Percentiles rank a stretch among this genome's conserved stretches.
phyloP scores from a whole-genome alignment of 1,284 basidiomycete species.

The Farysia itapuensis region DNA sequence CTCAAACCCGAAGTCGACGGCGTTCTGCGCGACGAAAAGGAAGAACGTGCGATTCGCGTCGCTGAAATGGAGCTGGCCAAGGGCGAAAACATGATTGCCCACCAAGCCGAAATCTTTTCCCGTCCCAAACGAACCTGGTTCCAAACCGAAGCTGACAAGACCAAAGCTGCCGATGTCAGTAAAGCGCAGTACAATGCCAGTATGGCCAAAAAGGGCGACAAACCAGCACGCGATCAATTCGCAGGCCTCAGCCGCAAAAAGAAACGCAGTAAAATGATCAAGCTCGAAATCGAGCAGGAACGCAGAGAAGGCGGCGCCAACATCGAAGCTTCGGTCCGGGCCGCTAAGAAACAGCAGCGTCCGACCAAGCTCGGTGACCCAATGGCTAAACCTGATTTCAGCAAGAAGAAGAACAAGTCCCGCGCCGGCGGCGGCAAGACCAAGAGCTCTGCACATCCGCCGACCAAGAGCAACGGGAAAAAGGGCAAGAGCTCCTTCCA shows the following conservation, averaged over 20 bases:
- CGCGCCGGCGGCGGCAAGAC: constrained; percentile 5
- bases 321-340: constrained; percentile 45
- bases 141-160: constrained; percentile 82
- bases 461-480: neutral
- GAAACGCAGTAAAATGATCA: constrained; percentile 45
- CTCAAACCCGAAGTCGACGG: constrained; percentile 79
- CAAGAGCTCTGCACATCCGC: constrained; percentile 14
- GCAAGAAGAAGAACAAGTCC: constrained; percentile 2
- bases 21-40: constrained; percentile 87
- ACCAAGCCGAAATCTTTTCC: constrained; percentile 89
- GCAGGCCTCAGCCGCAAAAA: constrained; percentile 49
- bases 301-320: constrained; percentile 12
- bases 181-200: constrained; percentile 42
- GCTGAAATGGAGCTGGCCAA: constrained; percentile 97
- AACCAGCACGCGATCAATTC: constrained; percentile 21
- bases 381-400: constrained; percentile 8
- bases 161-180: constrained; percentile 53
- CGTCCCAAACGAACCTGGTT: constrained; percentile 97
- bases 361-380: constrained; percentile 50
- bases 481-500: constrained; percentile 1
- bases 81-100: constrained; percentile 92
- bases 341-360: constrained; percentile 47
- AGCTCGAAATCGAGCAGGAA: constrained; percentile 50
- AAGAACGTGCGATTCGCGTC: constrained; percentile 73
- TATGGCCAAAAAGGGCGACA: constrained; percentile 25